Conservation (phyloP, 345 rosid species). For the Zanthoxylum bungeanum region DNA sequence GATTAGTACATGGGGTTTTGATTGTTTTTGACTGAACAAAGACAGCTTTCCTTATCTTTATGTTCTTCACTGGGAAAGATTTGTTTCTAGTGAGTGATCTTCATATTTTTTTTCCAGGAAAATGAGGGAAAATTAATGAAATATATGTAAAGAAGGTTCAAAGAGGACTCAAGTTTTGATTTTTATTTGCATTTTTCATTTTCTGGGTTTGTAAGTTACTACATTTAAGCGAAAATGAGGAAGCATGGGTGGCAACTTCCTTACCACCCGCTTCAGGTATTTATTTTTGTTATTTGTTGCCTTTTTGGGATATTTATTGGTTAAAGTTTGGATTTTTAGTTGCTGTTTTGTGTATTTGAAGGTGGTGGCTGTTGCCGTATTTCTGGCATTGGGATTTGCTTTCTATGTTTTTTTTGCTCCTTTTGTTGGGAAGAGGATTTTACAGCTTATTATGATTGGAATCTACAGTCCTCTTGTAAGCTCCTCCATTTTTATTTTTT, state of each 20-base stretch:
- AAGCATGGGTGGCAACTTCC: constrained; percentile 99
- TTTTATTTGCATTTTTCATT: constrained; percentile 18
- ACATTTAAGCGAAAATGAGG: constrained; percentile 68
- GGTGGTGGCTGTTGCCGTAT: constrained; percentile 99
- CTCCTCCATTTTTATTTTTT: not conserved
- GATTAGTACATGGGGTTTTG: constrained; percentile 12
- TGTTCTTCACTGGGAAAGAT: constrained; percentile 19
- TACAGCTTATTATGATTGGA: constrained; percentile 77
- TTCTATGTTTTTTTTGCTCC: constrained; percentile 99
- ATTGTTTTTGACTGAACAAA: constrained; percentile 29
- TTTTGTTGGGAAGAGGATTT: constrained; percentile 78
- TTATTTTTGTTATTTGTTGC: constrained; percentile 1
- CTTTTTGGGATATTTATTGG: not conserved
- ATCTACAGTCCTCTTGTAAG: constrained; percentile 96
- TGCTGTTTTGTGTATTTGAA: constrained; percentile 28
- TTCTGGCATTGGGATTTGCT: constrained; percentile 95
- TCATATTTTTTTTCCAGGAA: constrained; percentile 29
- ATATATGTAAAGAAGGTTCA: constrained; percentile 2
- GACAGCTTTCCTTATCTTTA: constrained; percentile 21
- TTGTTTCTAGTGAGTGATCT: constrained; percentile 26
- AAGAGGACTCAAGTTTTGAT: constrained; percentile 12
- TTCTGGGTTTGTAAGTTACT: constrained; percentile 25
- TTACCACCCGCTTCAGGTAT: constrained; percentile 96
- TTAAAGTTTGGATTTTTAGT: constrained; percentile 23
- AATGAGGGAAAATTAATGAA: constrained; percentile 45